Evolutionary conservation across 2,329 filamentous ascomycete species (phyloP).

Genomic region (Aureobasidium zeae): DNA sequence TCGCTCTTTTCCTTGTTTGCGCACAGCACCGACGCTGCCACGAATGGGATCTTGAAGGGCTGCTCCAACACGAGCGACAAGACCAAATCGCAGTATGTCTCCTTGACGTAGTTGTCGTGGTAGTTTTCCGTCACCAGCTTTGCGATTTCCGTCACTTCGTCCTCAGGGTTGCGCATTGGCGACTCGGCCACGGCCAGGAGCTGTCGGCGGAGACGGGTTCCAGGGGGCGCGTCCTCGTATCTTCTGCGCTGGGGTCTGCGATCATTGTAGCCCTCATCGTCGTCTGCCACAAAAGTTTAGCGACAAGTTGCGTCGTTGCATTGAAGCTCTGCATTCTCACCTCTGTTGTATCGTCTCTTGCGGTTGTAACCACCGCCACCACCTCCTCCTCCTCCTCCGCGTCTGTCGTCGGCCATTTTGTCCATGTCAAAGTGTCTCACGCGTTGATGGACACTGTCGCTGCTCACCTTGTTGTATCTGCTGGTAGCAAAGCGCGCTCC

Average conservation of each 20-base stretch:
- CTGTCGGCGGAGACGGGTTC: slow-evolving; percentile 65
- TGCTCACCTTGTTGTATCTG: neutral
- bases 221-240: slow-evolving; percentile 56
- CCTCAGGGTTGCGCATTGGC: slow-evolving; percentile 65
- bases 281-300: slow-evolving; percentile 42
- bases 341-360: slow-evolving; percentile 67
- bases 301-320: neutral
- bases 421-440: neutral
- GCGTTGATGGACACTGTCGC: slow-evolving; percentile 3
- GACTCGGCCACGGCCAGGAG: slow-evolving; percentile 69
- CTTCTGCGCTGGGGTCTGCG: slow-evolving; percentile 63
- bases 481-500: neutral
- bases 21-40: slow-evolving; percentile 72
- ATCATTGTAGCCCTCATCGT: slow-evolving; percentile 67
- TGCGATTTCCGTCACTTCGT: slow-evolving; percentile 66
- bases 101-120: slow-evolving; percentile 71
- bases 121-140: slow-evolving; percentile 71
- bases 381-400: slow-evolving; percentile 32
- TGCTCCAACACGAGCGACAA: slow-evolving; percentile 80
- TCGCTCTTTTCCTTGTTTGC: slow-evolving; percentile 71
- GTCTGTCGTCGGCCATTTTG: slow-evolving; percentile 27
- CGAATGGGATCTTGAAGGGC: slow-evolving; percentile 94
- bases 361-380: slow-evolving; percentile 50
- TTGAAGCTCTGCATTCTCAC: slow-evolving; percentile 35
- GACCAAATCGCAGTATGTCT: slow-evolving; percentile 61